phyloP scores from a whole-genome alignment of 192 early-diverging fungal species.

The Powellomyces hirtus region DNA sequence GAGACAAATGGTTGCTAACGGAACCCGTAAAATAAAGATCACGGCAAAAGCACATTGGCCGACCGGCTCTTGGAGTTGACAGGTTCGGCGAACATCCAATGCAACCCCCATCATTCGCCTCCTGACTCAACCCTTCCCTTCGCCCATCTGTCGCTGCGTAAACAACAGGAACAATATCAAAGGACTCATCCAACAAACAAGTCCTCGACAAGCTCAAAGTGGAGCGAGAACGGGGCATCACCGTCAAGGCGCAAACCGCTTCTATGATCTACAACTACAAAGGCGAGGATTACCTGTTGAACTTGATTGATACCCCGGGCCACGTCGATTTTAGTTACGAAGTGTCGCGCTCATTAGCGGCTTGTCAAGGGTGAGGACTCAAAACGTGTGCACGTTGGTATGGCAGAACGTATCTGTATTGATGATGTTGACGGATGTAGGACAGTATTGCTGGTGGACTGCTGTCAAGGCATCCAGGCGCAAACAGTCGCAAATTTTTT shows the following conservation, averaged over 20 bases:
- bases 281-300: slow-evolving; percentile 80
- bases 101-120: too few relatives aligned
- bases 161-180: slow-evolving; percentile 64
- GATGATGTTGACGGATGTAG: too few relatives aligned
- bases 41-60: slow-evolving; percentile 74
- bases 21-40: slow-evolving; percentile 11
- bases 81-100: slow-evolving; percentile 18
- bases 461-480: slow-evolving; percentile 93
- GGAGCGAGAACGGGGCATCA: slow-evolving; percentile 94
- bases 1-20: neutral
- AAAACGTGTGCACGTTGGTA: too few relatives aligned
- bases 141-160: neutral
- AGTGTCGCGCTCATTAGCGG: slow-evolving; percentile 88
- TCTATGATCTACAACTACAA: slow-evolving; percentile 90
- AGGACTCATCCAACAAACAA: slow-evolving; percentile 72
- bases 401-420: too few relatives aligned
- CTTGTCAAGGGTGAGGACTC: slow-evolving; percentile 80
- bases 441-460: slow-evolving; percentile 87
- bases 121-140: neutral
- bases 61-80: slow-evolving; percentile 92
- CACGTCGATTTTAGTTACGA: slow-evolving; percentile 94
- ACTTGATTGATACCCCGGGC: slow-evolving; percentile 93
- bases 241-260: slow-evolving; percentile 88
- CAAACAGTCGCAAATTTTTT: slow-evolving; percentile 98
- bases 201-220: slow-evolving; percentile 96